Conservation (phyloP, 2,329 filamentous ascomycete species). For the Ceratocystis cubensis region DNA sequence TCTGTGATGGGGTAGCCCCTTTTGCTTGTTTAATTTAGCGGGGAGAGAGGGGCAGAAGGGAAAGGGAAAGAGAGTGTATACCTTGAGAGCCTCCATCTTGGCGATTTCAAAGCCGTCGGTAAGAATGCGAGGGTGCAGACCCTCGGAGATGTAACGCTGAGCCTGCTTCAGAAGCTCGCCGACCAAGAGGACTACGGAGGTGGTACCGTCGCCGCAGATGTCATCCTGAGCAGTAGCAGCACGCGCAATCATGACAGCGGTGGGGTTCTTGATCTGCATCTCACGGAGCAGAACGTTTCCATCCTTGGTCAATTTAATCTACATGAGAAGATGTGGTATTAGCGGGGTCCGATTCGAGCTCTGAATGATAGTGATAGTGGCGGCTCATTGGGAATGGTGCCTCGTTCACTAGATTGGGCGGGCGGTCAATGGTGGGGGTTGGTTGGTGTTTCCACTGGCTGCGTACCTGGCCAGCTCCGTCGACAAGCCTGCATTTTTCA, state of each 20-base stretch:
- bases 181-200: slow-evolving; percentile 86
- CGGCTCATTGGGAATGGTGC: not conserved
- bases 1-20: slow-evolving; percentile 12
- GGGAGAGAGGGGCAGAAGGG: too few species aligned
- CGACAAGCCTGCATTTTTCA: slow-evolving; percentile 43
- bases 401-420: not conserved
- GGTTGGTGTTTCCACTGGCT: slow-evolving; percentile 24
- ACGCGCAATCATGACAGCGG: slow-evolving; percentile 70
- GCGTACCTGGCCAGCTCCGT: slow-evolving; percentile 55
- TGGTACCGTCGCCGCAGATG: slow-evolving; percentile 95
- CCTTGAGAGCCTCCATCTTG: slow-evolving; percentile 83
- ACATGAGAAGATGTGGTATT: slow-evolving; percentile 13
- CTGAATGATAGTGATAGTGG: not conserved
- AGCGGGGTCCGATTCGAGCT: slow-evolving; percentile 24
- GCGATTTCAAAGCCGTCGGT: slow-evolving; percentile 97
- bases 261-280: slow-evolving; percentile 97
- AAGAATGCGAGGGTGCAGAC: slow-evolving; percentile 91
- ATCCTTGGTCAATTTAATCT: slow-evolving; percentile 99
- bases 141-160: slow-evolving; percentile 88
- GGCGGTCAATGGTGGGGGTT: slow-evolving; percentile 13
- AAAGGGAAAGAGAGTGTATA: slow-evolving; percentile 27
- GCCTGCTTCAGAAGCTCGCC: slow-evolving; percentile 97
- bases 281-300: slow-evolving; percentile 72
- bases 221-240: slow-evolving; percentile 96
- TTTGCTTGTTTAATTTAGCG: too few species aligned